These are phyloP conservation scores for Betula pendula DNA, from an alignment of 306 rosid genomes.

Conservation along the genomic window DNA sequence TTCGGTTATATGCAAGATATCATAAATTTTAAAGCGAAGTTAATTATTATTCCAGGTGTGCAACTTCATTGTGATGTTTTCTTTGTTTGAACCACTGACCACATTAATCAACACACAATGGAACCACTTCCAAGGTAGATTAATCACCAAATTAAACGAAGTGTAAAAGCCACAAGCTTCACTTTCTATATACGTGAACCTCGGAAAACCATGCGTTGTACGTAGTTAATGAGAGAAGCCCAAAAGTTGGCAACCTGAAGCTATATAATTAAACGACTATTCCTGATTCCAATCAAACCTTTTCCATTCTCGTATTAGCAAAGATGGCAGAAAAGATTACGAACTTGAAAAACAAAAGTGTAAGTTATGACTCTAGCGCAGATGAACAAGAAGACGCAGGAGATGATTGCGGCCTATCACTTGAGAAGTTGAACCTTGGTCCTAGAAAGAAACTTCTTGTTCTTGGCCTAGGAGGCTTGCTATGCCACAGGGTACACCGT, in stretches of 20 bases:
- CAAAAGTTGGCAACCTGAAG: background rate
- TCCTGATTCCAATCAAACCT: background rate
- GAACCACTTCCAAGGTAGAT: too few relatives aligned
- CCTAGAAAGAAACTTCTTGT: constrained; percentile 29
- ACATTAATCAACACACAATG: too few relatives aligned
- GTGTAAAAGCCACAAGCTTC: background rate
- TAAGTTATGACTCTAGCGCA: too few relatives aligned
- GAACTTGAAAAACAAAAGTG: background rate
- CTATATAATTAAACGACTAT: background rate
- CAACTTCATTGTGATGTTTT: too few relatives aligned
- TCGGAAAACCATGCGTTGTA: background rate
- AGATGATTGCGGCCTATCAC: background rate
- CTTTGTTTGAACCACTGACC: too few relatives aligned
- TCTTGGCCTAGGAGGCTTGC: constrained; percentile 19
- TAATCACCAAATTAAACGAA: background rate
- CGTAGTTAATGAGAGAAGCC: background rate
- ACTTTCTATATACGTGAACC: background rate
- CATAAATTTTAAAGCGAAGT: too few relatives aligned
- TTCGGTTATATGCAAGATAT: too few relatives aligned
- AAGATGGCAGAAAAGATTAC: constrained; percentile 5
- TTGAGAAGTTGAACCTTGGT: constrained; percentile 11
- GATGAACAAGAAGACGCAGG: background rate
- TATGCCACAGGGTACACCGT: background rate
- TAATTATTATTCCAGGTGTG: too few relatives aligned
- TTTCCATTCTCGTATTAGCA: background rate